Percentiles rank a stretch among this genome's conserved stretches.
Conservation (phyloP, 2,329 filamentous ascomycete species). For the Aspergillus sp. region DNA sequence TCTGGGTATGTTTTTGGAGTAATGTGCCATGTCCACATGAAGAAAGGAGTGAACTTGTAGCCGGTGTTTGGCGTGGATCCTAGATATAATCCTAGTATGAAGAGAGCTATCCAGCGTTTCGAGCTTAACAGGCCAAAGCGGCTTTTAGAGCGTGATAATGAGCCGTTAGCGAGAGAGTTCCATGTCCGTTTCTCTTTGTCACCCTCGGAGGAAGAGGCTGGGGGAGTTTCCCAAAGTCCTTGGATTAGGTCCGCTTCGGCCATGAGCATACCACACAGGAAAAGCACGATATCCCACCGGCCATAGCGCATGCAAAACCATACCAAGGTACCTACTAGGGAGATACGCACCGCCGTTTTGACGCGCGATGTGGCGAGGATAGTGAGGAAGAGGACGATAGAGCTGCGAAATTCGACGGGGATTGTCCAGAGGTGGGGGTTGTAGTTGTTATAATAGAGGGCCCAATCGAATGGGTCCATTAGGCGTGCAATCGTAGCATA, state of each 20-base stretch:
- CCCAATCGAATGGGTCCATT: slow-evolving; percentile 41
- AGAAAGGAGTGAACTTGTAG: slow-evolving; percentile 44
- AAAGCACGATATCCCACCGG: slow-evolving; percentile 46
- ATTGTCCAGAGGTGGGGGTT: slow-evolving; percentile 51
- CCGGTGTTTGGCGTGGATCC: slow-evolving; percentile 44
- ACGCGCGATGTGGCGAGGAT: slow-evolving; percentile 43
- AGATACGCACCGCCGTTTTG: slow-evolving; percentile 32
- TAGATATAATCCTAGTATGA: slow-evolving; percentile 43
- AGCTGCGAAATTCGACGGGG: slow-evolving; percentile 47
- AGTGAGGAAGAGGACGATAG: slow-evolving; percentile 44
- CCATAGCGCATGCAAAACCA: slow-evolving; percentile 45
- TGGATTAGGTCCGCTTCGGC: slow-evolving; percentile 45
- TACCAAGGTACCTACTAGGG: slow-evolving; percentile 31
- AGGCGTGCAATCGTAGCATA: slow-evolving; percentile 35
- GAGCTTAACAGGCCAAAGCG: slow-evolving; percentile 25
- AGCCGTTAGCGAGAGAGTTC: slow-evolving; percentile 4
- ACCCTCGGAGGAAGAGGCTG: slow-evolving; percentile 17
- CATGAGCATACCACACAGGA: slow-evolving; percentile 44
- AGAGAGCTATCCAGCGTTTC: slow-evolving; percentile 38
- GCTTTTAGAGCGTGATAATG: background rate
- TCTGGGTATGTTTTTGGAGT: slow-evolving; percentile 44
- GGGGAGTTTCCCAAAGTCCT: slow-evolving; percentile 32
- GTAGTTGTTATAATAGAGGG: slow-evolving; percentile 44
- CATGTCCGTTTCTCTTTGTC: slow-evolving; percentile 21
- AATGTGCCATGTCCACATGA: slow-evolving; percentile 38